Percentiles rank a stretch among this genome's conserved stretches.
Conservation (phyloP, 2,329 filamentous ascomycete species). For the Aquanectria penicillioides region DNA sequence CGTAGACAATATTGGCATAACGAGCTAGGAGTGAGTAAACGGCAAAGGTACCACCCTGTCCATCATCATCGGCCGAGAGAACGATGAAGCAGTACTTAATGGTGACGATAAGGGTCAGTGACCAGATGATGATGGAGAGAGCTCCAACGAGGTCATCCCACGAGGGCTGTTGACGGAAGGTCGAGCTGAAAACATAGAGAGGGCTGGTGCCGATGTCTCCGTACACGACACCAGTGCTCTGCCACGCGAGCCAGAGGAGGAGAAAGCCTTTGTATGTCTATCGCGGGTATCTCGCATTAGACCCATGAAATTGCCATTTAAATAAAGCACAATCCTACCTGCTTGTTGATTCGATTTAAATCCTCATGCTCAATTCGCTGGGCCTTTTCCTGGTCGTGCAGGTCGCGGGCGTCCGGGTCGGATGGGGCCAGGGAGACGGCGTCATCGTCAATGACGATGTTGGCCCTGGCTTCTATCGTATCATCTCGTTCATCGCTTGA, state of each 20-base stretch:
- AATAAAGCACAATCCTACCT: constrained; percentile 31
- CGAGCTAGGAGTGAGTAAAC: constrained; percentile 72
- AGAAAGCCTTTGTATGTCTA: constrained; percentile 42
- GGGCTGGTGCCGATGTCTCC: constrained; percentile 74
- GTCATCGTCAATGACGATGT: constrained; percentile 32
- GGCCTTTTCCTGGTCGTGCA: constrained; percentile 43
- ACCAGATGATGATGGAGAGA: constrained; percentile 76
- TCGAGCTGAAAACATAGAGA: constrained; percentile 78
- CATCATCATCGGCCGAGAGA: constrained; percentile 74
- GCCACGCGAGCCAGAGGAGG: constrained; percentile 65
- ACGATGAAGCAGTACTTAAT: constrained; percentile 76
- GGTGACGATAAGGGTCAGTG: constrained; percentile 74
- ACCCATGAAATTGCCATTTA: constrained; percentile 6
- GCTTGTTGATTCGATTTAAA: constrained; percentile 40
- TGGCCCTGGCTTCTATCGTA: constrained; percentile 40
- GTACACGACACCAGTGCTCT: constrained; percentile 74
- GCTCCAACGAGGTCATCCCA: constrained; percentile 71
- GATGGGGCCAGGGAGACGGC: constrained; percentile 35
- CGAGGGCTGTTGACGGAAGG: constrained; percentile 65
- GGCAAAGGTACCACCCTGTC: constrained; percentile 76
- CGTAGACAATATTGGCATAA: constrained; percentile 67
- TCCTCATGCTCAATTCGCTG: constrained; percentile 43
- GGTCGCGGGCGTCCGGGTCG: constrained; percentile 40
- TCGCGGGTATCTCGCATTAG: constrained; percentile 13
- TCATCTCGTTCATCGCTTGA: constrained; percentile 37